Evolutionary conservation across 2,329 filamentous ascomycete species (phyloP).

Genomic region (Pleurostoma richardsiae): DNA sequence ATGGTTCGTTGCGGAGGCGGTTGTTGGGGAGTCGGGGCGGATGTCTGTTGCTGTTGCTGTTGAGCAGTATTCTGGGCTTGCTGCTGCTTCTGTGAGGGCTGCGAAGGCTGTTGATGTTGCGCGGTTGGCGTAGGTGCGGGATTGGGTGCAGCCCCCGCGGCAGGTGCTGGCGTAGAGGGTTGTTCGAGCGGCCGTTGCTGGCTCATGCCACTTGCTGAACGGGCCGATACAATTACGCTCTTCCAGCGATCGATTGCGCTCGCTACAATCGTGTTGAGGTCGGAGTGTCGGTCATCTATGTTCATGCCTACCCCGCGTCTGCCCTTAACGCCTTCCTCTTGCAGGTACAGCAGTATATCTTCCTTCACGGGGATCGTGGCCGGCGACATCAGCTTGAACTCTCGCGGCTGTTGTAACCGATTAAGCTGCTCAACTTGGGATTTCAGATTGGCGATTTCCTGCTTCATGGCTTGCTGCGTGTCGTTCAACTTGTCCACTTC

Average conservation of each 20-base stretch:
- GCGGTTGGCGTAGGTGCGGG: slow-evolving; percentile 14
- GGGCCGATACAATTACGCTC: slow-evolving; percentile 48
- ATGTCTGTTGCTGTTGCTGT: slow-evolving; percentile 23
- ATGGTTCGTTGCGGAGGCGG: background rate
- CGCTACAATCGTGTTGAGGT: slow-evolving; percentile 45
- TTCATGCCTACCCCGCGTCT: slow-evolving; percentile 37
- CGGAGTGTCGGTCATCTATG: slow-evolving; percentile 45
- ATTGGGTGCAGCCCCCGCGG: background rate
- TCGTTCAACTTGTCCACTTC: slow-evolving; percentile 47
- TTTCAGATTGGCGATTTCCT: slow-evolving; percentile 53
- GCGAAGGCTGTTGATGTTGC: slow-evolving; percentile 14
- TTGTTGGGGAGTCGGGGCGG: slow-evolving; percentile 18
- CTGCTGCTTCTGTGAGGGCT: slow-evolving; percentile 11
- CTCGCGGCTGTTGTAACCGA: slow-evolving; percentile 53
- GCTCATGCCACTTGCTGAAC: slow-evolving; percentile 38
- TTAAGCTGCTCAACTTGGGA: slow-evolving; percentile 55
- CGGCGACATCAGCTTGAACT: slow-evolving; percentile 50
- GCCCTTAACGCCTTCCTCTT: slow-evolving; percentile 36
- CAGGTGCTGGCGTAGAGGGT: slow-evolving; percentile 3
- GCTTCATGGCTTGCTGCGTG: slow-evolving; percentile 43
- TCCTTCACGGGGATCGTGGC: slow-evolving; percentile 47
- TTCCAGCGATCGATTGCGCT: slow-evolving; percentile 60
- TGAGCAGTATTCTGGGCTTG: slow-evolving; percentile 14
- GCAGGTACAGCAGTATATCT: slow-evolving; percentile 39
- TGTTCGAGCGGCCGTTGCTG: slow-evolving; percentile 45